These are phyloP conservation scores for Xylaria nigripes DNA, from an alignment of 495 filamentous ascomycete species.

Conservation along the genomic window DNA sequence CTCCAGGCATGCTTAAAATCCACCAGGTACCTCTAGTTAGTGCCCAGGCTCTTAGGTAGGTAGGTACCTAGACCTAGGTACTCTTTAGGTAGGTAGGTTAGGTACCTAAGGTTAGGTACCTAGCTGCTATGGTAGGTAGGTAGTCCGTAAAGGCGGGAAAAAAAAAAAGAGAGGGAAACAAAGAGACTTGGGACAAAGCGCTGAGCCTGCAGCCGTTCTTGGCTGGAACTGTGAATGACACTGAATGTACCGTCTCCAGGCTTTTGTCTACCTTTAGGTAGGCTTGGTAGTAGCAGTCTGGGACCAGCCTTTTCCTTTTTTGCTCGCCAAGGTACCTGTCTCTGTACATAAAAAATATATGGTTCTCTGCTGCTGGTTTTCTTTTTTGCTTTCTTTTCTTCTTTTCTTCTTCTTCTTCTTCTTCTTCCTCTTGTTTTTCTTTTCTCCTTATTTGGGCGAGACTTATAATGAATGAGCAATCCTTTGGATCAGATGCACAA, in stretches of 20 bases:
- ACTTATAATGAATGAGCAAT: background rate
- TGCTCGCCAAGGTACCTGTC: background rate
- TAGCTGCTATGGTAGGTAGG: too few species aligned
- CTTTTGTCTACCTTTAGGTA: background rate
- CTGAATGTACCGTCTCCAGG: conserved; percentile 1
- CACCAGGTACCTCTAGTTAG: conserved; percentile 7
- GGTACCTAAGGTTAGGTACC: too few species aligned
- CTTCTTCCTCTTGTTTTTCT: background rate
- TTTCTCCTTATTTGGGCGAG: background rate
- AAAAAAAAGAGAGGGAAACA: too few species aligned
- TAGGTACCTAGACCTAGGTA: background rate
- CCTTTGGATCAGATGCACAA: background rate
- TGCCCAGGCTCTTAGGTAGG: too few species aligned
- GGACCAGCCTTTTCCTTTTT: background rate
- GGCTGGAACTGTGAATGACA: conserved; percentile 4
- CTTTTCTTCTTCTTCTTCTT: background rate
- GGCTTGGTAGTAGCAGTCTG: too few species aligned
- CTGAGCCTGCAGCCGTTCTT: conserved; percentile 3
- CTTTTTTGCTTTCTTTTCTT: background rate
- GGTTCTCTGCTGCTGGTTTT: too few species aligned
- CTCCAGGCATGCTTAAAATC: conserved; percentile 30
- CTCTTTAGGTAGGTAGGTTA: too few species aligned
- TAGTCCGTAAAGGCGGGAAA: too few species aligned
- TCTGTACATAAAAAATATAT: background rate
- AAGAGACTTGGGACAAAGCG: too few species aligned